phyloP scores from a whole-genome alignment of 257 asterid species.

The Plantago major region DNA sequence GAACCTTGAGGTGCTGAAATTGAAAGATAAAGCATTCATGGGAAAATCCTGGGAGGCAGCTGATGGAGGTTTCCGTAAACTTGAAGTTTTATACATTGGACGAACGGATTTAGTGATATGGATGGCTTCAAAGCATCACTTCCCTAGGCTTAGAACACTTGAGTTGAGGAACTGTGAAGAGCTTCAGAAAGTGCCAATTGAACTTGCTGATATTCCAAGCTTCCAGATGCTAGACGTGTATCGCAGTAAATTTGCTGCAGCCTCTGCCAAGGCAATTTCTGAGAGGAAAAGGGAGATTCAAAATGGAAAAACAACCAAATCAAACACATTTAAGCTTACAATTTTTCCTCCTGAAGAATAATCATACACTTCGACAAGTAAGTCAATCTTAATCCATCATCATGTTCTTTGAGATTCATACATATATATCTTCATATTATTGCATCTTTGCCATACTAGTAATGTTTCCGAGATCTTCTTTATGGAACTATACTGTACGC shows the following conservation, averaged over 20 bases:
- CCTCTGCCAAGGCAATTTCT: not conserved
- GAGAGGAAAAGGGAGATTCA: not conserved
- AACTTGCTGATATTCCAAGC: not conserved
- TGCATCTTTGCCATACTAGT: no score
- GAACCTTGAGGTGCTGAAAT: no score
- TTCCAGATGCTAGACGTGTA: not conserved
- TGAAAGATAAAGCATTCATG: no score
- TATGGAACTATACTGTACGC: no score
- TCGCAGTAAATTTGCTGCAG: not conserved
- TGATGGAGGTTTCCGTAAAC: not conserved
- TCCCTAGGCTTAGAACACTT: slow-evolving; percentile 1
- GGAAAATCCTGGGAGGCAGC: no score
- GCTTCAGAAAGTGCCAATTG: not conserved
- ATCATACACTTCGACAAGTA: not conserved
- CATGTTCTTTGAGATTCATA: no score
- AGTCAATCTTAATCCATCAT: no score
- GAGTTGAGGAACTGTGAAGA: not conserved
- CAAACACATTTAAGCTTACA: not conserved
- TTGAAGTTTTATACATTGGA: slow-evolving; percentile 8
- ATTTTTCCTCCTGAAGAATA: not conserved
- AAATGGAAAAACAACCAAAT: not conserved
- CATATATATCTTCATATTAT: no score
- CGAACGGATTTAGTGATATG: not conserved
- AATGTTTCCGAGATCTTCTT: no score
- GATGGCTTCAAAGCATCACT: not conserved